A percentile compares a stretch with the other conserved stretches of the same genome.
These are phyloP conservation scores for Globisporangium emineosum DNA, from an alignment of 352 stramenopile genomes.

Conservation along the genomic window DNA sequence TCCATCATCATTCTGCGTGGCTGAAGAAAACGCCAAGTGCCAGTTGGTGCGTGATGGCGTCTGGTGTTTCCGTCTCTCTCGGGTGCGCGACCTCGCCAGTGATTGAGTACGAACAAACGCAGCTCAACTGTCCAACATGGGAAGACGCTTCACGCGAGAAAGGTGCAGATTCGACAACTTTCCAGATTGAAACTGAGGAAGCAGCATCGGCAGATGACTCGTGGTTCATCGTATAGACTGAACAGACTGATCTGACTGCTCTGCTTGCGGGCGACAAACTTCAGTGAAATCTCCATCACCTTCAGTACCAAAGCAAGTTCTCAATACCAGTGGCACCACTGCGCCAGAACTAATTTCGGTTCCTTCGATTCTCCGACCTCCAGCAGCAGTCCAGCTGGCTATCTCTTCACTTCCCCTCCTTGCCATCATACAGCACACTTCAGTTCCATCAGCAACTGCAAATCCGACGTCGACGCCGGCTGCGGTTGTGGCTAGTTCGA, in stretches of 20 bases:
- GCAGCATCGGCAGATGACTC: neutral
- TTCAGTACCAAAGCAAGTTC: neutral
- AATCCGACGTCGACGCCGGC: neutral
- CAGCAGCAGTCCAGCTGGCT: neutral
- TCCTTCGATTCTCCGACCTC: neutral
- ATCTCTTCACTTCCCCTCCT: neutral
- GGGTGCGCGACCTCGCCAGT: neutral
- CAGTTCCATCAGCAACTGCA: neutral
- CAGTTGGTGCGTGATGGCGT: neutral
- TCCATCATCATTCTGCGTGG: constrained; percentile 5
- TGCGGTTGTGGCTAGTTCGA: neutral
- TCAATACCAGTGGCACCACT: neutral
- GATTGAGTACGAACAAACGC: neutral
- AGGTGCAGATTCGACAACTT: too few species aligned
- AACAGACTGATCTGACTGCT: neutral
- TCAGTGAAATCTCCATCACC: neutral
- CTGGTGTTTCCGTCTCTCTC: neutral
- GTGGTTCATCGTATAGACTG: neutral
- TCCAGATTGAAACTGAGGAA: neutral
- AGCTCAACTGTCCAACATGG: neutral
- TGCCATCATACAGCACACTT: neutral
- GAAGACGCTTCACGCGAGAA: neutral
- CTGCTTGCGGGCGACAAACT: neutral
- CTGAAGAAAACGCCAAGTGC: constrained; percentile 5
- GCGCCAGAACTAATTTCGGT: neutral